Evolutionary conservation across 2,329 filamentous ascomycete species (phyloP).

Genomic region (Exophiala calicioides): DNA sequence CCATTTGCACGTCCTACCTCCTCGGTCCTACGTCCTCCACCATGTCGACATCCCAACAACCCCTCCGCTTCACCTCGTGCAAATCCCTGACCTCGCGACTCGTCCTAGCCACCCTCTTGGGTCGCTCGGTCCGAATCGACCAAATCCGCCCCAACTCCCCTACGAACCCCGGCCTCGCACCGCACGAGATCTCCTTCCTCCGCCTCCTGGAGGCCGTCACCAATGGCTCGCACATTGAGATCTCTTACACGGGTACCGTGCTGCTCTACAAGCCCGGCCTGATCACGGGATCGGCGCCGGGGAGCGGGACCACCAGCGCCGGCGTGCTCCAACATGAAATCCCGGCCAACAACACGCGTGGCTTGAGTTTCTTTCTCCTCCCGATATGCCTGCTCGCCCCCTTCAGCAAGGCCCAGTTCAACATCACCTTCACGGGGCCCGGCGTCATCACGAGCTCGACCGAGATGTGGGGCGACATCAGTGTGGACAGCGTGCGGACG

Average conservation of each 20-base stretch:
- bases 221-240: constrained; percentile 92
- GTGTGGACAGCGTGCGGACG: constrained; percentile 89
- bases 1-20: neutral
- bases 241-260: constrained; percentile 93
- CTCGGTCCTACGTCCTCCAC: neutral
- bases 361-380: constrained; percentile 88
- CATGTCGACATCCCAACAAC: constrained; percentile 49
- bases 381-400: constrained; percentile 87
- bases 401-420: constrained; percentile 88
- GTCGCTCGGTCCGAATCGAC: constrained; percentile 84
- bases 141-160: constrained; percentile 87
- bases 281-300: constrained; percentile 80
- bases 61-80: constrained; percentile 78
- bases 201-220: constrained; percentile 92
- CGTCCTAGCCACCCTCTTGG: constrained; percentile 86
- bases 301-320: constrained; percentile 67
- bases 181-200: constrained; percentile 92
- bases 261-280: constrained; percentile 89
- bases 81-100: constrained; percentile 80
- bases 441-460: constrained; percentile 91
- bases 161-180: constrained; percentile 82
- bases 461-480: constrained; percentile 74
- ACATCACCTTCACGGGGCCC: constrained; percentile 83
- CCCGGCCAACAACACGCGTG: constrained; percentile 73
- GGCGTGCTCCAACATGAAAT: constrained; percentile 81